Evolutionary conservation across 768 basidiomycete genomes (phyloP).

Genomic region (Crepidotus variabilis): DNA sequence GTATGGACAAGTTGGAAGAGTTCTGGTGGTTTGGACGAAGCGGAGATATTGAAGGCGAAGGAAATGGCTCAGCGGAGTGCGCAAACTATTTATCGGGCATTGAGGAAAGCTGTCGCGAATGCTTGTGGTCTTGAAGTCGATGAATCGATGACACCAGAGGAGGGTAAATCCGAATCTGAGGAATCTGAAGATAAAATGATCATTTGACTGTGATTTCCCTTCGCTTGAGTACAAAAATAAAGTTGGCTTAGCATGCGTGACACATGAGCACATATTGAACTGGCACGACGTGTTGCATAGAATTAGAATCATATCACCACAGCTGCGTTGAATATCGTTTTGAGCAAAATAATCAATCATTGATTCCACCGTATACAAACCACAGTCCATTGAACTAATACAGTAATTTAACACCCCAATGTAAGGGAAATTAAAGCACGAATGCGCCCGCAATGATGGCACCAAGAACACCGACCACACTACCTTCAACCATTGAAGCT

Average conservation of each 20-base stretch:
- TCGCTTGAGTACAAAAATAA: too few relatives aligned
- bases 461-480: constrained; percentile 10
- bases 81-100: not conserved
- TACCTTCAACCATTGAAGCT: constrained; percentile 7
- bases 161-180: not conserved
- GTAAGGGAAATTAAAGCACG: constrained; percentile 7
- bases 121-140: not conserved
- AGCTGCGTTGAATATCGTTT: not conserved
- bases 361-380: not conserved
- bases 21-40: constrained; percentile 31
- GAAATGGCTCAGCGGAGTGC: constrained; percentile 29
- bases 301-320: not conserved
- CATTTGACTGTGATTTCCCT: not conserved
- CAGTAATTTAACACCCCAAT: constrained; percentile 1
- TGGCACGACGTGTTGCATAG: too few relatives aligned
- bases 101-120: not conserved
- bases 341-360: not conserved
- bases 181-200: not conserved
- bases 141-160: too few relatives aligned
- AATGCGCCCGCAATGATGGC: constrained; percentile 13
- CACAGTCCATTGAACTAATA: not conserved
- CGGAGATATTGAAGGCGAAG: constrained; percentile 39
- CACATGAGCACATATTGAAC: too few relatives aligned
- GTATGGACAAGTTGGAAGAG: constrained; percentile 61
- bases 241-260: too few relatives aligned